Evolutionary conservation across 441 rosid species (phyloP), one percentile per base, ranked within the genome.

Genomic region (Pelargonium fulgidum): DNA sequence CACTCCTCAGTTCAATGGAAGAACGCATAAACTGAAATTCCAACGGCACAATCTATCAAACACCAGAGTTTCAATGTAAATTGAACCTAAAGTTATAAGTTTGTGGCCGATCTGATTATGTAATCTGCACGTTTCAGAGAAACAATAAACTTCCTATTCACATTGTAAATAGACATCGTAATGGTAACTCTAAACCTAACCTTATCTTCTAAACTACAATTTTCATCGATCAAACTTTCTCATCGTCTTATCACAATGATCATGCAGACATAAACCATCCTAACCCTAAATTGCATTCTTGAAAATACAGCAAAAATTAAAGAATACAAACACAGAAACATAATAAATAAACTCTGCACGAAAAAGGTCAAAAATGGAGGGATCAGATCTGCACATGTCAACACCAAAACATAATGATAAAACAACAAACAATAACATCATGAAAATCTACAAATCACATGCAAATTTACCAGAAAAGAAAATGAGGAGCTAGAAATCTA

Each of bases 191-290:
- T 56, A 56, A 19, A 26, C 62, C 20, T 52, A 52, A 52, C 59
- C 59, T 20, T 58, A 58, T 58, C 33, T 58, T 22, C 63, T 58
- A 58, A 58, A 58, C 63, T 58, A 58, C 20, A 1, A 58, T 58
- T 16, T 22, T 54, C 61, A 54, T 7, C 61, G 8, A 20, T 20
- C 63, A 58, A 58, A 20, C 9, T 39, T 0, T 1, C 5, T 39
- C 44, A 1, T 39, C 44, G 4, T 3, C 44, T 24, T 24, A 24
- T 2, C 26, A 24, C 26, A 24, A 2, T 24, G 26, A 24, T 24
- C 26, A 24, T 24, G 26, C 26, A 24, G 26, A 24, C 26, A 24
- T 24, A 24, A 24, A 24, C 26, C 1, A 24, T 29, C 61, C 17
- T 4, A 7, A 54, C 19, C 24, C 24, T 54, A 8, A 16, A 54